Conservation (phyloP, 1,139 yeast genomes). For the Yamadazyma epiphylla region DNA sequence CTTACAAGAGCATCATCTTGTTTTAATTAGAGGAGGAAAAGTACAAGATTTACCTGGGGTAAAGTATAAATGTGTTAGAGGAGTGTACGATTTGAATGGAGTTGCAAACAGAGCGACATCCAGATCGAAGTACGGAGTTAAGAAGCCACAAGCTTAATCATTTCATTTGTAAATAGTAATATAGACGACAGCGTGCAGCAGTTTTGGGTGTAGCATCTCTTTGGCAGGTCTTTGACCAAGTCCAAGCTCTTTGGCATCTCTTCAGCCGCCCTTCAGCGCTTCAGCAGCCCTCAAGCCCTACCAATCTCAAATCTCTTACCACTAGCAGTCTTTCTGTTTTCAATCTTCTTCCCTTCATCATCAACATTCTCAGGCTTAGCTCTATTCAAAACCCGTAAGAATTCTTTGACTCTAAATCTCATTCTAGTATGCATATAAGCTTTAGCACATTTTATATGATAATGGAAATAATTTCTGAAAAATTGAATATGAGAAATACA, state of each 20-base stretch:
- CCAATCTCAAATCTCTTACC: conserved; percentile 66
- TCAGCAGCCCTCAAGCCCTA: conserved; percentile 5
- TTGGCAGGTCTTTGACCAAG: too few relatives aligned
- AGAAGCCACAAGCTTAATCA: conserved; percentile 55
- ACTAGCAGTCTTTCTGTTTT: conserved; percentile 74
- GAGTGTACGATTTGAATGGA: conserved; percentile 90
- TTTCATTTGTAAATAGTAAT: conserved; percentile 3
- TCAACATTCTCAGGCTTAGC: conserved; percentile 93
- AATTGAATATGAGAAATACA: conserved; percentile 86
- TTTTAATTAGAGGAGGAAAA: conserved; percentile 94
- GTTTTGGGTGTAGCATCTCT: too few relatives aligned
- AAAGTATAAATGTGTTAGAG: conserved; percentile 89
- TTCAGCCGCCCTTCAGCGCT: background rate
- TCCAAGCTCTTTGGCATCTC: background rate
- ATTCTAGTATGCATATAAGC: conserved; percentile 98
- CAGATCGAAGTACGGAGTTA: conserved; percentile 91
- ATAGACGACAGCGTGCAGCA: too few relatives aligned
- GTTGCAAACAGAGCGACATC: conserved; percentile 90
- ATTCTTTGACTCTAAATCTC: conserved; percentile 92
- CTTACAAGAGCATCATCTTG: conserved; percentile 97
- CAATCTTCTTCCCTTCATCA: conserved; percentile 56
- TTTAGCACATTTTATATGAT: conserved; percentile 96
- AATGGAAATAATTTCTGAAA: conserved; percentile 95
- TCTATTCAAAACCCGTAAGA: conserved; percentile 90
- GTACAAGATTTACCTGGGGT: conserved; percentile 99